Conservation (phyloP, 1,284 basidiomycete genomes). For the Thelephora terrestris region DNA sequence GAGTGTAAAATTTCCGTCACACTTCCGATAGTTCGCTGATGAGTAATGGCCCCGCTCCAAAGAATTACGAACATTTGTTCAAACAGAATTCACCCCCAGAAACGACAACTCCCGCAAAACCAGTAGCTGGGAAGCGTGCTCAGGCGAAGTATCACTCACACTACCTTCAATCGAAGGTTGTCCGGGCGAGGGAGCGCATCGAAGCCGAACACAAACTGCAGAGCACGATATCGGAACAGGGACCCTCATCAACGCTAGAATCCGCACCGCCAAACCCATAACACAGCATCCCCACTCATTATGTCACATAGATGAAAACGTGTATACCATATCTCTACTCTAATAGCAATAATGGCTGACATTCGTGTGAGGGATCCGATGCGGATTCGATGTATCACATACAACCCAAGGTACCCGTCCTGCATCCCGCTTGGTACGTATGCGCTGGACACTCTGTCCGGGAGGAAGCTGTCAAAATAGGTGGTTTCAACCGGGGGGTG, state of each 20-base stretch:
- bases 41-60: conserved; percentile 3
- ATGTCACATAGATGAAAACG: background rate
- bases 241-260: background rate
- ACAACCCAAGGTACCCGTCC: too few relatives aligned
- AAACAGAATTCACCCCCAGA: conserved; percentile 72
- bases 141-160: conserved; percentile 53
- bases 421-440: too few relatives aligned
- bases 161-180: conserved; percentile 95
- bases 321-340: too few relatives aligned
- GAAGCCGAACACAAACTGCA: conserved; percentile 62
- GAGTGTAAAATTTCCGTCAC: conserved; percentile 17
- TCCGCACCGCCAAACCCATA: background rate
- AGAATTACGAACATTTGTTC: conserved; percentile 94
- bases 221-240: background rate
- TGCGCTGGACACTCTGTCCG: too few relatives aligned
- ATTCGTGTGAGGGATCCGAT: too few relatives aligned
- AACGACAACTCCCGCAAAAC: conserved; percentile 33
- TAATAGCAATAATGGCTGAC: too few relatives aligned
- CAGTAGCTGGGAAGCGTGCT: conserved; percentile 22
- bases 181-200: conserved; percentile 89
- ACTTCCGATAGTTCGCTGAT: background rate
- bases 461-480: too few relatives aligned
- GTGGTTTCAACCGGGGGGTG: too few relatives aligned
- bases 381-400: too few relatives aligned
- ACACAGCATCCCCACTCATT: background rate